phyloP scores from a whole-genome alignment of 768 basidiomycete genomes.

The Roridomyces roridus region DNA sequence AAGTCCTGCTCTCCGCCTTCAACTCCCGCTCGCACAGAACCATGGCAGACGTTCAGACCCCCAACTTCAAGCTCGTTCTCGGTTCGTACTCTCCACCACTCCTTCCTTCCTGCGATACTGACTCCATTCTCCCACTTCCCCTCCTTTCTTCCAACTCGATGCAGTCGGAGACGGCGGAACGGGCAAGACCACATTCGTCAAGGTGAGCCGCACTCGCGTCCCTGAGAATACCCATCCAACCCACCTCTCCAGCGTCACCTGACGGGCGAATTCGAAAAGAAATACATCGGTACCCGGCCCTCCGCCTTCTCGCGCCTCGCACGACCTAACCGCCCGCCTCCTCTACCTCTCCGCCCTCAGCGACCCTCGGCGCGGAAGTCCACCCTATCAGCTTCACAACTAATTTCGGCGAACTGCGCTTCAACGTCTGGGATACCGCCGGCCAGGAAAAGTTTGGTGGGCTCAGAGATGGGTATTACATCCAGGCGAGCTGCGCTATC shows the following conservation, averaged over 20 bases:
- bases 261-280: constrained; percentile 99
- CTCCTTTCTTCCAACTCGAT: constrained; percentile 24
- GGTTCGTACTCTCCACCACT: too few species aligned
- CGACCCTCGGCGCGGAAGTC: constrained; percentile 99
- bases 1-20: too few species aligned
- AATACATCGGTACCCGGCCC: constrained; percentile 82
- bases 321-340: constrained; percentile 21
- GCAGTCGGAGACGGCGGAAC: constrained; percentile 96
- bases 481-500: constrained; percentile 98
- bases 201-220: constrained; percentile 57
- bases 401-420: constrained; percentile 98
- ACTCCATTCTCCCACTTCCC: constrained; percentile 24
- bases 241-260: constrained; percentile 79
- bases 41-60: too few species aligned
- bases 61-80: too few species aligned
- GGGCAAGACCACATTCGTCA: constrained; percentile 98
- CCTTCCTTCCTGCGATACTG: too few species aligned
- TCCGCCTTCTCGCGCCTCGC: constrained; percentile 12
- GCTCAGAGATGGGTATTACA: constrained; percentile 95
- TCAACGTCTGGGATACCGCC: constrained; percentile 99
- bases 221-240: constrained; percentile 64
- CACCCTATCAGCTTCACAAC: constrained; percentile 96
- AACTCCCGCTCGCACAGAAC: too few species aligned
- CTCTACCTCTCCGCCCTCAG: constrained; percentile 49
- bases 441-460: constrained; percentile 99